These are phyloP conservation scores for Dendrostoma leiphaemia DNA, from an alignment of 2,329 filamentous ascomycete genomes.

Conservation along the genomic window DNA sequence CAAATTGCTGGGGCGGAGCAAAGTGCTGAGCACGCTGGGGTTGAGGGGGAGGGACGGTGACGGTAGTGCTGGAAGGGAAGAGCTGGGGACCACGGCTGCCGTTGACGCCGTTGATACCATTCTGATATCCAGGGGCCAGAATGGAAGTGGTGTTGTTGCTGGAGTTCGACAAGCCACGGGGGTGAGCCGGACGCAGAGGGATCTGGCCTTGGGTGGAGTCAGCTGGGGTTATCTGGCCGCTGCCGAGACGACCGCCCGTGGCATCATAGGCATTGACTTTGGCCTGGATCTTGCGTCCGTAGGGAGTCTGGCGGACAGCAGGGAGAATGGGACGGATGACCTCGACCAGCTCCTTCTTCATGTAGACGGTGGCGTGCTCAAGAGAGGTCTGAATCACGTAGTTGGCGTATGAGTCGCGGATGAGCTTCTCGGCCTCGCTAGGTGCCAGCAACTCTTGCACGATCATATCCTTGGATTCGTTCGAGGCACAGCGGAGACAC, in stretches of 20 bases:
- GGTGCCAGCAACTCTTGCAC: constrained; percentile 76
- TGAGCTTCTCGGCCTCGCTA: constrained; percentile 79
- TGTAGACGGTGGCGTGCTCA: constrained; percentile 73
- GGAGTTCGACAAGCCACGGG: constrained; percentile 43
- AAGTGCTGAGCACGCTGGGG: constrained; percentile 19
- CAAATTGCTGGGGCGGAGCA: constrained; percentile 18
- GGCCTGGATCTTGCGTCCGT: constrained; percentile 88
- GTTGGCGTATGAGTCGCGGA: constrained; percentile 93
- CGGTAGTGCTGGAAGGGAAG: constrained; percentile 20
- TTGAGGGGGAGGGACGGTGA: constrained; percentile 22
- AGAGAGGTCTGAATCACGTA: constrained; percentile 97
- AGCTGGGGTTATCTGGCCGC: constrained; percentile 50
- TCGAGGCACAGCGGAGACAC: constrained; percentile 79
- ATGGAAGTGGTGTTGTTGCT: constrained; percentile 32
- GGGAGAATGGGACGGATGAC: constrained; percentile 82
- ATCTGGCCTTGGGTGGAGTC: constrained; percentile 56
- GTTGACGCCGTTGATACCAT: constrained; percentile 30
- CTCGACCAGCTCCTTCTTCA: constrained; percentile 76
- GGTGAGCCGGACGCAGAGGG: constrained; percentile 42
- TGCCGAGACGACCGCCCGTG: constrained; percentile 34
- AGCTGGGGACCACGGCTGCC: constrained; percentile 19
- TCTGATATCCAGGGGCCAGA: constrained; percentile 29
- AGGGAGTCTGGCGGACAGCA: constrained; percentile 83
- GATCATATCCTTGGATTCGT: constrained; percentile 73
- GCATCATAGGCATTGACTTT: constrained; percentile 70